Conservation (phyloP, 495 filamentous ascomycete genomes). For the Hypoxylon intermedium region DNA sequence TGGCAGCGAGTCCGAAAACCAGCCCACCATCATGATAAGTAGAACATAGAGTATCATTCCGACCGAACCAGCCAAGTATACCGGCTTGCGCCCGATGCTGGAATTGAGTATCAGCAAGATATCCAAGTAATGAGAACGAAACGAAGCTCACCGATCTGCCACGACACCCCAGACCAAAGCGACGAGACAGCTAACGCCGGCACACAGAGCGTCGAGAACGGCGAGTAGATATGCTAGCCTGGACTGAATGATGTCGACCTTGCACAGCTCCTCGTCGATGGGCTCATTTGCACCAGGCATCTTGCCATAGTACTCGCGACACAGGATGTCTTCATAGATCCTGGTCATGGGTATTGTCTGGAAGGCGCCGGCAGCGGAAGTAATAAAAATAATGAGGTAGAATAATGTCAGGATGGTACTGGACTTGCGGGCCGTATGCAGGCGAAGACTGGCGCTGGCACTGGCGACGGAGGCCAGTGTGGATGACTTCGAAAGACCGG, state of each 20-base stretch:
- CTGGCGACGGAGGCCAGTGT: conserved; percentile 18
- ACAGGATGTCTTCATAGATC: conserved; percentile 51
- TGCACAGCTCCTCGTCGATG: conserved; percentile 47
- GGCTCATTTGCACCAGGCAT: conserved; percentile 25
- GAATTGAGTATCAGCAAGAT: neutral
- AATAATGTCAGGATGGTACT: conserved; percentile 15
- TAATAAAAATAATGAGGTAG: conserved; percentile 24
- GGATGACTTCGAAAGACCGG: conserved; percentile 25
- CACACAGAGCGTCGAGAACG: conserved; percentile 27
- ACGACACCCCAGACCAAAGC: conserved; percentile 41
- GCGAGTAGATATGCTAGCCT: conserved; percentile 46
- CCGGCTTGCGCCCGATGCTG: conserved; percentile 55
- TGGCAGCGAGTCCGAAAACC: conserved; percentile 54
- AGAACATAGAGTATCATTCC: conserved; percentile 47
- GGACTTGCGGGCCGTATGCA: conserved; percentile 14
- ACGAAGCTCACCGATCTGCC: conserved; percentile 37
- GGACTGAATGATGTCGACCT: conserved; percentile 44
- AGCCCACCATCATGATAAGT: conserved; percentile 48
- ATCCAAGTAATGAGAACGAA: neutral
- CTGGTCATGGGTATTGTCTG: conserved; percentile 40
- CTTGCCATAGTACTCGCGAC: conserved; percentile 44
- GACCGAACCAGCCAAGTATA: conserved; percentile 45
- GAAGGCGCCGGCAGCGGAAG: conserved; percentile 31
- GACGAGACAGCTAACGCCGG: conserved; percentile 32
- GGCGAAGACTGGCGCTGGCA: conserved; percentile 1